Base-by-base conservation (phyloP, 805 yeast species). In the Candida corydali region DNA sequence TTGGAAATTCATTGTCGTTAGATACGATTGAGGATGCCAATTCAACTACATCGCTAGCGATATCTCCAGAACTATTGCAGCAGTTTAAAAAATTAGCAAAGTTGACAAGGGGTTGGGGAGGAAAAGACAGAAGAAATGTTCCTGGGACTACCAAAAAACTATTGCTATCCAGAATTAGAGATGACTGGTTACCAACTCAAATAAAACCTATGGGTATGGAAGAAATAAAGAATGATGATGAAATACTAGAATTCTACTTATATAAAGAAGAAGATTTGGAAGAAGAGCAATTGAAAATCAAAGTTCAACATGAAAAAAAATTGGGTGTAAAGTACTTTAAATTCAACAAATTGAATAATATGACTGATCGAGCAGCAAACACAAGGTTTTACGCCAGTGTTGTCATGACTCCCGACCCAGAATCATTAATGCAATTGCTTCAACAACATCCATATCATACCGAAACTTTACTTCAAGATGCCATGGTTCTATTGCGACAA, bases 91-190 rank as follows among this genome's bases (percentile, higher is more conserved):
- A 70, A 57, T 43, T 71, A 59, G 70, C 76, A 6, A 65, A 71
- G 37, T 54, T 73, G n/a, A 77, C 85, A 1, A 70, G 85, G 48
- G 88, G 87, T 17, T 86, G 95, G 95, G 83, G 87, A 30, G 95
- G 95, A 0, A 74, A 76, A 43, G 94, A 86, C 50, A 76, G 80
- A 43, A 60, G 82, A 32, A 63, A 77, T 5, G 75, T 85, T 3
- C 96, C 96, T 0, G 91, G 91, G 18, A 76, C 86, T 1, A 59
- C 77, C 0, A 70, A 87, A 43, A 82, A 83, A 47, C 60, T 86
- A 32, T 64, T 74, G 9, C 63, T 87, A 42, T 79, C 94, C 0
- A 80, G 80, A 49, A 77, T 86, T 30, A 74, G 83, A 52, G 88
- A 83, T 41, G 89, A 84, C 52, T 86, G 89, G 86, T 52, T 84